phyloP scores from a whole-genome alignment of 495 filamentous ascomycete species.

The Tuber calosporum region DNA sequence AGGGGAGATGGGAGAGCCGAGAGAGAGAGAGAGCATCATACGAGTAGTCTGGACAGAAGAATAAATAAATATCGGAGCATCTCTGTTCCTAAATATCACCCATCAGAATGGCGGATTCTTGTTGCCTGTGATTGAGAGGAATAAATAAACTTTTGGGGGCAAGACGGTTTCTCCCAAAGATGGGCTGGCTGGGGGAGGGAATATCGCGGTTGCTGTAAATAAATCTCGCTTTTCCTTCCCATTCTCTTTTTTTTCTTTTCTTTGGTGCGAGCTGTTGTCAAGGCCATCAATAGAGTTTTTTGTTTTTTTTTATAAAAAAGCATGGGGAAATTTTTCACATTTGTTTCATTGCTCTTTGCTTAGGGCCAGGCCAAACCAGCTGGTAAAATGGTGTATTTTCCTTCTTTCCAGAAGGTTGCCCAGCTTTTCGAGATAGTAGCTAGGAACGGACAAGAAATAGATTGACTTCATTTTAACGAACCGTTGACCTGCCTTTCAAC shows the following conservation, averaged over 20 bases:
- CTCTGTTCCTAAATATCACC: background rate
- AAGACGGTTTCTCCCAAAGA: background rate
- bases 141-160: background rate
- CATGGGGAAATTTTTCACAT: background rate
- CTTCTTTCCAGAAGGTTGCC: background rate
- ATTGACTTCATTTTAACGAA: constrained; percentile 4
- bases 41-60: background rate
- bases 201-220: background rate
- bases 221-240: background rate
- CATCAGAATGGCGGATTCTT: background rate
- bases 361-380: background rate
- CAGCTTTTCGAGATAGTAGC: background rate
- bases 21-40: background rate
- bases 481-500: background rate
- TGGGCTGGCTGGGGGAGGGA: background rate
- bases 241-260: too few species aligned
- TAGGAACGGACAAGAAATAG: background rate
- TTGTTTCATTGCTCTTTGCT: background rate
- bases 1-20: background rate
- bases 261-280: background rate
- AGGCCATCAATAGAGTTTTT: background rate
- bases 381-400: background rate
- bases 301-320: background rate
- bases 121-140: background rate
- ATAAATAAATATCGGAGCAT: background rate